Evolutionary conservation across 352 stramenopile genomes (phyloP), one percentile per base, ranked within the genome.

Genomic region (Phytophthora lateralis): DNA sequence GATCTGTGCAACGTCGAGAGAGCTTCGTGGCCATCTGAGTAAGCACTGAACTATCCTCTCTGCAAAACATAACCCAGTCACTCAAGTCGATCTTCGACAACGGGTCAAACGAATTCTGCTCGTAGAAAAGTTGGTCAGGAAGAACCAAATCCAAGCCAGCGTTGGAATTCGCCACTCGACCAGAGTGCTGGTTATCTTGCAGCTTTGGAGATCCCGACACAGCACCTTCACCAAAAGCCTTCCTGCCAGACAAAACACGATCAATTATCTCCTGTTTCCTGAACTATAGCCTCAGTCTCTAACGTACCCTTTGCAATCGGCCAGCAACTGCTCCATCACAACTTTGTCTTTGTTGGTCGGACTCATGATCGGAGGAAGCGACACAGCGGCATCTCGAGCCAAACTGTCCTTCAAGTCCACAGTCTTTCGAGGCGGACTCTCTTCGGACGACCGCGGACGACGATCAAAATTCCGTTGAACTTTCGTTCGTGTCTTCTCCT

Each of bases 71-170:
- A 1, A 63, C 71, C 80, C 80, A 92, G 44, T 80, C 75, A 17
- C 72, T 82, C 21, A 92, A 44, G 58, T 82, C 73, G 6, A 92
- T 50, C 17, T 50, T 60, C 7, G 27, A 45, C 1, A 85, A 60
- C 0, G 73, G 73, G 14, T 64, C 45, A 39, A 72, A 78, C 4
- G 80, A 90, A 26, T 92, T 87, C 6, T 63, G 30, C 29, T 78
- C 68, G 34, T 74, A 92, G 49, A 92, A 92, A 14, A 89, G 39
- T 11, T 62, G 41, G 35, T 88, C 71, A 0, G 80, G 82, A 2
- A 89, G 71, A 6, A 27, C 44, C 14, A 24, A 24, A 6, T 24
- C 44, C 14, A 24, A 24, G 21, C 21, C 41, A 5, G 9, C 26
- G 9, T 14, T 48, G 17, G 15, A 3, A 24, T 14, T 29, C 9